phyloP scores from a whole-genome alignment of 495 filamentous ascomycete species.

The Talaromyces thailandensis region DNA sequence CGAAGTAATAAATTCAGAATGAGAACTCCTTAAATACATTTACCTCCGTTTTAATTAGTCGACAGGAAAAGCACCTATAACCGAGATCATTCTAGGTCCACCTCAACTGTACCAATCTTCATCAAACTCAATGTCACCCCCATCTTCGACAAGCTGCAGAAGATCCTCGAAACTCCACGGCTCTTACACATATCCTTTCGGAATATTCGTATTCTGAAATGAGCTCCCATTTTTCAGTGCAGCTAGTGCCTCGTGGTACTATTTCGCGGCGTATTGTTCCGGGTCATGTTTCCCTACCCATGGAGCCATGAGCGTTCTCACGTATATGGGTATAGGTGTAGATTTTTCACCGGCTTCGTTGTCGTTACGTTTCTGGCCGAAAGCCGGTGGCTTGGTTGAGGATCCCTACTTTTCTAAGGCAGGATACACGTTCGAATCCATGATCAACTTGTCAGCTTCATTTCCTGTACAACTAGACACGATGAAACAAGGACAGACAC shows the following conservation, averaged over 20 bases:
- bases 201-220: slow-evolving; percentile 14
- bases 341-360: not conserved
- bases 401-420: slow-evolving; percentile 10
- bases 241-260: slow-evolving; percentile 8
- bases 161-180: slow-evolving; percentile 15
- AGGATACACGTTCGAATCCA: slow-evolving; percentile 12
- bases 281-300: slow-evolving; percentile 15
- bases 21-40: not conserved
- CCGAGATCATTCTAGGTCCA: not conserved
- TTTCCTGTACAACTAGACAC: not conserved
- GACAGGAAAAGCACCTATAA: not conserved
- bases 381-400: slow-evolving; percentile 6
- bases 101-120: slow-evolving; percentile 10
- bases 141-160: slow-evolving; percentile 5
- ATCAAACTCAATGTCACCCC: slow-evolving; percentile 6
- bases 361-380: not conserved
- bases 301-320: slow-evolving; percentile 6
- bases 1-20: not conserved
- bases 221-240: slow-evolving; percentile 4
- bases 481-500: not conserved
- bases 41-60: not conserved
- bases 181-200: slow-evolving; percentile 8
- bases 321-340: not conserved
- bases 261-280: slow-evolving; percentile 11
- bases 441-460: not conserved